A percentile compares a stretch with the other conserved stretches of the same genome.
Conservation (phyloP, 129 eudicot genomes). For the Flaveria robusta region DNA sequence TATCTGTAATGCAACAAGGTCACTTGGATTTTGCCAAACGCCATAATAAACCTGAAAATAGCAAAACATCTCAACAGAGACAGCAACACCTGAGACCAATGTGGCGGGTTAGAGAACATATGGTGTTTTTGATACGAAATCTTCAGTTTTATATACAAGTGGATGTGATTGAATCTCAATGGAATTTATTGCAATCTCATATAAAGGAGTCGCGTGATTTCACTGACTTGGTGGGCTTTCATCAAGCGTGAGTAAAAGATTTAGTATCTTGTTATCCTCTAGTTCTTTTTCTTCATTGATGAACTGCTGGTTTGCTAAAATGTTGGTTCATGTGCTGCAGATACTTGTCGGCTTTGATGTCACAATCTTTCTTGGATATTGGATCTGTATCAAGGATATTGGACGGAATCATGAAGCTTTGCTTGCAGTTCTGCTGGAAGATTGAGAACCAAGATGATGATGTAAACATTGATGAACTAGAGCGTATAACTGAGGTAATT, state of each 20-base stretch:
- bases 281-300: slow-evolving; percentile 15
- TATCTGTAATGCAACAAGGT: slow-evolving; percentile 87
- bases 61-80: slow-evolving; percentile 49
- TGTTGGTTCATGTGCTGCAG: slow-evolving; percentile 37
- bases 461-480: slow-evolving; percentile 57
- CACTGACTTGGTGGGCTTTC: slow-evolving; percentile 77
- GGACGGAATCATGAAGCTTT: slow-evolving; percentile 90
- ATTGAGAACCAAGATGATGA: slow-evolving; percentile 70
- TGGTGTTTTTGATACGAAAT: slow-evolving; percentile 91
- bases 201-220: slow-evolving; percentile 83
- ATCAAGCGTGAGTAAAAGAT: slow-evolving; percentile 72
- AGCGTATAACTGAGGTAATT: slow-evolving; percentile 79
- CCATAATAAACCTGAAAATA: slow-evolving; percentile 38
- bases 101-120: slow-evolving; percentile 96
- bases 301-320: not conserved
- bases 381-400: slow-evolving; percentile 92
- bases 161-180: slow-evolving; percentile 95
- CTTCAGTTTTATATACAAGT: slow-evolving; percentile 94
- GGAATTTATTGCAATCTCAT: slow-evolving; percentile 81
- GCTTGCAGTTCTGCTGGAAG: slow-evolving; percentile 94
- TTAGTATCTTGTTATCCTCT: not conserved
- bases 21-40: slow-evolving; percentile 72
- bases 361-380: slow-evolving; percentile 94
- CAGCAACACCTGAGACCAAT: slow-evolving; percentile 77
- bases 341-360: slow-evolving; percentile 83